Conservation (phyloP, 2,329 filamentous ascomycete genomes). For the Fusarium sulawesiense region DNA sequence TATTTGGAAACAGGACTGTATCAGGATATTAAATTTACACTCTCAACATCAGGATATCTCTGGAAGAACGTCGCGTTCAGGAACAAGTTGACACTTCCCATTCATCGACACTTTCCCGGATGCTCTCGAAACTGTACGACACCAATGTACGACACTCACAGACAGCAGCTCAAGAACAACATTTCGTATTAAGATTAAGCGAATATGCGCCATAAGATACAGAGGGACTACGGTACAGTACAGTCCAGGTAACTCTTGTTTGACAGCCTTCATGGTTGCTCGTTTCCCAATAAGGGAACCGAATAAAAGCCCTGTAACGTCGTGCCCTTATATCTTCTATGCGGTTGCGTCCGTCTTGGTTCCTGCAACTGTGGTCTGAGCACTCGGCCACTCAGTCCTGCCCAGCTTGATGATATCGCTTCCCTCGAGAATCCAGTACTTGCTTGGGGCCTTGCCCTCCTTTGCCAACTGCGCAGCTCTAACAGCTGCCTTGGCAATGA, state of each 20-base stretch:
- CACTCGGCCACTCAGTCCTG: slow-evolving; percentile 65
- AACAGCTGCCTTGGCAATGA: slow-evolving; percentile 76
- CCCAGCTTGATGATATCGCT: slow-evolving; percentile 75
- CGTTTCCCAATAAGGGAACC: not conserved
- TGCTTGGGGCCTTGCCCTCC: slow-evolving; percentile 68
- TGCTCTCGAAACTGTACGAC: not conserved
- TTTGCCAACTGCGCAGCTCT: slow-evolving; percentile 68
- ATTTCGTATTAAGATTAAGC: not conserved
- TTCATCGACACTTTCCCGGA: not conserved
- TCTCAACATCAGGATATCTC: not conserved
- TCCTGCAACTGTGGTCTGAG: slow-evolving; percentile 30
- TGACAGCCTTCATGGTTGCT: not conserved
- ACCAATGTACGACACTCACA: not conserved
- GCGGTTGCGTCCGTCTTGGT: slow-evolving; percentile 6
- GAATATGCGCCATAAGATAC: not conserved
- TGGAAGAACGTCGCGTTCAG: not conserved
- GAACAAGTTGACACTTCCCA: not conserved
- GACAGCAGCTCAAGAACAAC: not conserved
- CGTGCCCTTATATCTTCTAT: not conserved
- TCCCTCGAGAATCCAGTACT: slow-evolving; percentile 70
- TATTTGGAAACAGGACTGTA: not conserved
- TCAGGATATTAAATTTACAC: not conserved
- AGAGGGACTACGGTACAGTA: not conserved
- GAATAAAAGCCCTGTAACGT: not conserved
- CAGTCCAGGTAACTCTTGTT: not conserved